Evolutionary conservation across 768 basidiomycete species (phyloP).

Genomic region (Galerina marginata): DNA sequence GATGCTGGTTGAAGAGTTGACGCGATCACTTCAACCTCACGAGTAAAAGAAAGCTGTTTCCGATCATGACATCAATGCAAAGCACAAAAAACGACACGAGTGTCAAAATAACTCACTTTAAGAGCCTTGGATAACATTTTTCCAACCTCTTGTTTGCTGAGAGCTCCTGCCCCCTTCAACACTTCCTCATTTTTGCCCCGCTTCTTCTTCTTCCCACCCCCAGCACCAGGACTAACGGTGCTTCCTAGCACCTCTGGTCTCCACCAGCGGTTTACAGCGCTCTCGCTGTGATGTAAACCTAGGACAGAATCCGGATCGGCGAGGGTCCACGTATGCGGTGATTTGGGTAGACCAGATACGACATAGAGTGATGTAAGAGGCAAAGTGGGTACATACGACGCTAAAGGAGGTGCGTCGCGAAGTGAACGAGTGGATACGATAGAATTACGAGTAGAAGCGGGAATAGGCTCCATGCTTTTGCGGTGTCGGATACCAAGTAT

Average conservation of each 20-base stretch:
- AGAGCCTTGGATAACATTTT: slow-evolving; percentile 92
- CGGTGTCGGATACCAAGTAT: slow-evolving; percentile 78
- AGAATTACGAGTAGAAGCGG: slow-evolving; percentile 75
- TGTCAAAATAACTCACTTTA: slow-evolving; percentile 57
- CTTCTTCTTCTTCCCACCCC: slow-evolving; percentile 79
- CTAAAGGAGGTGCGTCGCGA: slow-evolving; percentile 57
- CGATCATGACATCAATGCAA: slow-evolving; percentile 6
- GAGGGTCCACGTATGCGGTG: slow-evolving; percentile 88
- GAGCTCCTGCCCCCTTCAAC: slow-evolving; percentile 77
- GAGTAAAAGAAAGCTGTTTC: slow-evolving; percentile 82
- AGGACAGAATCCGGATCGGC: slow-evolving; percentile 84
- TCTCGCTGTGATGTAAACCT: slow-evolving; percentile 82
- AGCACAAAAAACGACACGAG: neutral
- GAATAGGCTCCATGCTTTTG: slow-evolving; percentile 85
- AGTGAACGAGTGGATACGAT: slow-evolving; percentile 78
- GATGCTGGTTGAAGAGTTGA: slow-evolving; percentile 94
- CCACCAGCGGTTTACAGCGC: slow-evolving; percentile 91
- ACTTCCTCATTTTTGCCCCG: slow-evolving; percentile 66
- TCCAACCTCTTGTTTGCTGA: slow-evolving; percentile 85
- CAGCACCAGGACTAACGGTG: slow-evolving; percentile 83
- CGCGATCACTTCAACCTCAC: slow-evolving; percentile 93
- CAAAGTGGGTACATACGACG: slow-evolving; percentile 70
- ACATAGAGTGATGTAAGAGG: slow-evolving; percentile 86
- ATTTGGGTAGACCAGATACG: slow-evolving; percentile 88
- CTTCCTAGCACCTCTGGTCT: slow-evolving; percentile 89